Evolutionary conservation across 192 early-diverging fungal species (phyloP).

Genomic region (Haplosporangium gracile): DNA sequence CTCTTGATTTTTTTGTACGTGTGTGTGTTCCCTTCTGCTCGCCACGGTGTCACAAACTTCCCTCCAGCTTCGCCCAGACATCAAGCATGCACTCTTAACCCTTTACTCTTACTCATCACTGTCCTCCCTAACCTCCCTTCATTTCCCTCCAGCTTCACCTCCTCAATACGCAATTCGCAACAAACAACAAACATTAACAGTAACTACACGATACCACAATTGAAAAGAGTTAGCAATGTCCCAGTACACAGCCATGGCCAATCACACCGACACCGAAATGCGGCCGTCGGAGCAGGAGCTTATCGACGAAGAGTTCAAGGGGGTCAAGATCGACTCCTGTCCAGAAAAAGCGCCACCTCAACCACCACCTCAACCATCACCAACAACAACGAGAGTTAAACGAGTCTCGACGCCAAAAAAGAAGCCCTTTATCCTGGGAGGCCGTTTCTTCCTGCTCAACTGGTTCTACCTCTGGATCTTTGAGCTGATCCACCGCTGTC

Average conservation of each 20-base stretch:
- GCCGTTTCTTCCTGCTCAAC: conserved; percentile 29
- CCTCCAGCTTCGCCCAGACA: not conserved
- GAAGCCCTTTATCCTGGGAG: conserved; percentile 36
- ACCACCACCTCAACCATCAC: not conserved
- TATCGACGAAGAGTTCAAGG: not conserved
- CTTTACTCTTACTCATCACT: not conserved
- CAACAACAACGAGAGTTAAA: not conserved
- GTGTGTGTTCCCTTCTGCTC: not conserved
- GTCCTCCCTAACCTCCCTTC: no score
- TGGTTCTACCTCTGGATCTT: conserved; percentile 46
- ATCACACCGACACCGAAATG: not conserved
- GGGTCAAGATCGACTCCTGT: not conserved
- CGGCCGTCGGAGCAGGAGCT: not conserved
- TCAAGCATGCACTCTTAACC: not conserved
- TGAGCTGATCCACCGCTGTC: conserved; percentile 28
- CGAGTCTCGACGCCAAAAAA: not conserved
- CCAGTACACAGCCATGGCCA: not conserved
- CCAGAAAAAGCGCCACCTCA: no score
- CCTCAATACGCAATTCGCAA: not conserved
- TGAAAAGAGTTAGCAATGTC: not conserved
- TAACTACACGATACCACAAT: not conserved
- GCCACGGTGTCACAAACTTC: not conserved
- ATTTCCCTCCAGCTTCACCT: not conserved
- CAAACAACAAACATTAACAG: not conserved
- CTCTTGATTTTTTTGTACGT: not conserved